Percentiles rank a stretch among this genome's conserved stretches.
phyloP scores from a whole-genome alignment of 2,329 filamentous ascomycete genomes.

The Aspergillus fischeri region DNA sequence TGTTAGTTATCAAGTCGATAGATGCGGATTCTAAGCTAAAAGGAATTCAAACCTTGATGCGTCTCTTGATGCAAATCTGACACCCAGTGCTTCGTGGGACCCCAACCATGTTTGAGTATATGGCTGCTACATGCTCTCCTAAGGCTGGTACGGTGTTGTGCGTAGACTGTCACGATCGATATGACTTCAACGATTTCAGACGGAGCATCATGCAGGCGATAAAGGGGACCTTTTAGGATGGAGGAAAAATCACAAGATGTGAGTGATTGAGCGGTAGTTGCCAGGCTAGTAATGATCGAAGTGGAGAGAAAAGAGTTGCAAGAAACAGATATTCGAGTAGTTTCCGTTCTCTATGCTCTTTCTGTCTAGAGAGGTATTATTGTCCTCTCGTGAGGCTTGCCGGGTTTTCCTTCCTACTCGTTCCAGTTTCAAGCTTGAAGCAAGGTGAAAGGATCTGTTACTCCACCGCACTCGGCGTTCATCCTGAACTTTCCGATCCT shows the following conservation, averaged over 20 bases:
- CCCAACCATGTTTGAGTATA: constrained; percentile 27
- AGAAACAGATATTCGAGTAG: background rate
- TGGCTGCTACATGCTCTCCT: background rate
- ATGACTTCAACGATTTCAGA: background rate
- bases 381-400: background rate
- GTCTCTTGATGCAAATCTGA: constrained; percentile 30
- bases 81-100: constrained; percentile 36
- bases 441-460: background rate
- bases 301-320: background rate
- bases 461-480: background rate
- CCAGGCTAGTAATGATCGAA: background rate
- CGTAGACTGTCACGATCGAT: background rate
- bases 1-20: background rate
- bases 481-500: background rate
- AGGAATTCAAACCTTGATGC: constrained; percentile 23
- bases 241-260: background rate
- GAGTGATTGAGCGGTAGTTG: background rate
- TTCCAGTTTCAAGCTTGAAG: background rate
- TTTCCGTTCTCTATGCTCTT: background rate
- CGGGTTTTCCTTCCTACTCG: background rate
- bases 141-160: background rate
- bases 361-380: background rate
- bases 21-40: background rate
- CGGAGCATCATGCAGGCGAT: background rate
- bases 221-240: background rate